Evolutionary conservation across 2,329 filamentous ascomycete genomes (phyloP), one percentile per base, ranked within the genome.

Genomic region (Neonectria hederae): DNA sequence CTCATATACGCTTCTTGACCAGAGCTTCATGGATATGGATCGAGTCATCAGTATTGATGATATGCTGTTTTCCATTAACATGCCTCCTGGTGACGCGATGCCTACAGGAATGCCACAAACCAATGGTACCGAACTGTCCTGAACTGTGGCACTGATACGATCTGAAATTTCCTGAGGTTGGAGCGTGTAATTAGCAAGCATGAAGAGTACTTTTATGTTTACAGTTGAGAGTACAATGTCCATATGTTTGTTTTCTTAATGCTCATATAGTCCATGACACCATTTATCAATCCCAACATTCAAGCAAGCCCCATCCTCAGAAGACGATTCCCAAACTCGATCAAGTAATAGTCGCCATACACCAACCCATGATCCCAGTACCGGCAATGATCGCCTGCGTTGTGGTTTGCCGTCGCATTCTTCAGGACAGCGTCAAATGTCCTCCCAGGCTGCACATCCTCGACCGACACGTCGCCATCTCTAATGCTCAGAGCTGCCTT

Each of bases 291-390:
- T 9, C 30, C 4, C 5, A 5, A 8, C 14, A 26, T n/a, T 54
- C 28, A 64, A 52, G 14, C 46, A 22, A 65, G n/a, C 1, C 65
- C 65, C 57, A 66, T 65, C 26, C 62, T 42, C 11, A 66, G 35
- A 22, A 66, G 54, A 10, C 65, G 57, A 24, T 56, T 66, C 0
- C 65, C 65, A 62, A 66, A 66, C 30, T 65, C 81, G 5, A 84
- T 65, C 49, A 84, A 68, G 64, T 80, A 84, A 63, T 84, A 85
- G 67, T 84, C 82, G 3, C 81, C 83, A 70, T 84, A 85, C 2
- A 84, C 82, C 8, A 85, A 66, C 0, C 82, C 82, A 65, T 80
- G 78, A 32, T 80, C 71, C 5, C 63, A 67, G 45, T 78, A 77
- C 42, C 71, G 58, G n/a, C 71, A 65, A 19, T 60, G 60, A n/a